Evolutionary conservation across 1,284 basidiomycete species (phyloP), one percentile per base, ranked within the genome.

Genomic region (Microbotryum intermedium): DNA sequence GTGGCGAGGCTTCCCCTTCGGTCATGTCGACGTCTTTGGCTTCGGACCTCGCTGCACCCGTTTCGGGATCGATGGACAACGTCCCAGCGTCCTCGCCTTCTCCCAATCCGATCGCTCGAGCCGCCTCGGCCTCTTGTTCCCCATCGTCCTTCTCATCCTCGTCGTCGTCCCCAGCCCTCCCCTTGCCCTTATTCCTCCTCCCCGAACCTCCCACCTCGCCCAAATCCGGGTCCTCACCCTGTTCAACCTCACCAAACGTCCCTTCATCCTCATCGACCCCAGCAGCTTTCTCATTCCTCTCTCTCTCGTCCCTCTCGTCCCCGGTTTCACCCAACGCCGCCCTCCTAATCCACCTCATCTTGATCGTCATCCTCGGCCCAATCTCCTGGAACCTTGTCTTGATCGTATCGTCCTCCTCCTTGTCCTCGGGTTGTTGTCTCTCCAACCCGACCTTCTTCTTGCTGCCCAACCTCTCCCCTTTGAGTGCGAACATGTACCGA

Each of bases 371-470:
- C 29, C 94, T 83, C 6, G 95, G 95, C 0, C 95, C 95, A 64
- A 98, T 99, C 75, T 99, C 95, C 75, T 99, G 95, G 54, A 99
- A 77, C 20, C 87, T 85, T 11, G 97, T 92, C 72, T 90, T 93
- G 51, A 74, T 63, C 30, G 71, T 70, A 45, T 70, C 66, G 52
- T 70, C 69, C 20, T 64, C 55, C 39, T 65, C 66, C 42, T 58
- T 50, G 23, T 64, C 57, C 48, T 60, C 52, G 6, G 42, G 42
- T 42, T 54, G 42, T 10, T 25, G 42, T 23, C 46, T 30, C 57
- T 67, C 68, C 20, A 60, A 28, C 16, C 45, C 60, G 21, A 49
- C 39, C 25, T 66, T 67, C 54, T 60, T 68, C 53, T 58, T 67
- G 29, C 59, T 63, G 18, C 66, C 66, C 26, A 68, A 53, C 9